These are phyloP conservation scores for Scheffersomyces segobiensis DNA, from an alignment of 1,139 yeast species.

Conservation along the genomic window DNA sequence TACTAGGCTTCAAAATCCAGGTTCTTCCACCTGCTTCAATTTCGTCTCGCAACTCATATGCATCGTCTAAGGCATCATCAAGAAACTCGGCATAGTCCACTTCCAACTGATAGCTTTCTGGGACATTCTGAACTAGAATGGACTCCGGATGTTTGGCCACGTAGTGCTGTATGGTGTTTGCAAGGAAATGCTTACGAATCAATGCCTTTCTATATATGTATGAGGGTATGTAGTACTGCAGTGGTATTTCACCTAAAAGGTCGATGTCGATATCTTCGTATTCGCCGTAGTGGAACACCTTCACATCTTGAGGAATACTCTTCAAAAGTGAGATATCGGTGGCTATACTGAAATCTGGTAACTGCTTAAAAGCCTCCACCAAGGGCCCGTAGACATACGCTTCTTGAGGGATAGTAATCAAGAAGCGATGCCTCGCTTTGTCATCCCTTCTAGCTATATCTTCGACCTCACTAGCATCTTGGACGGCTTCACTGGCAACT, in stretches of 20 bases:
- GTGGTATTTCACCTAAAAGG: slow-evolving; percentile 36
- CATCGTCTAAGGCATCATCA: slow-evolving; percentile 90
- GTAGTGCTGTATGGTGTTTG: slow-evolving; percentile 75
- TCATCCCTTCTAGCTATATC: neutral
- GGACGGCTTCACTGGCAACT: neutral
- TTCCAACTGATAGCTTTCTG: slow-evolving; percentile 78
- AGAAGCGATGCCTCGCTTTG: slow-evolving; percentile 10
- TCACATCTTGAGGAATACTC: slow-evolving; percentile 19
- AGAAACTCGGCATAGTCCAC: slow-evolving; percentile 96
- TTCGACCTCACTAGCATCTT: neutral
- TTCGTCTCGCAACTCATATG: slow-evolving; percentile 82
- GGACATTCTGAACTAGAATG: slow-evolving; percentile 58
- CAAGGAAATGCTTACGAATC: slow-evolving; percentile 84
- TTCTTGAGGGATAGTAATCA: slow-evolving; percentile 34
- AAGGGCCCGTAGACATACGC: slow-evolving; percentile 65
- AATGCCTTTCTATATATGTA: slow-evolving; percentile 85
- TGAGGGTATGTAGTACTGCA: slow-evolving; percentile 68
- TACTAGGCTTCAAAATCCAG: slow-evolving; percentile 92
- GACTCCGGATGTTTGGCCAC: slow-evolving; percentile 74
- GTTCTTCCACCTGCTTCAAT: slow-evolving; percentile 62
- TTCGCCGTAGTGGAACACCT: slow-evolving; percentile 78
- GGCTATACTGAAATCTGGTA: slow-evolving; percentile 28
- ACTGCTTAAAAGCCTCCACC: slow-evolving; percentile 36
- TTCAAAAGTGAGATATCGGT: slow-evolving; percentile 23
- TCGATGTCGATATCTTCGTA: slow-evolving; percentile 89